Evolutionary conservation across 495 filamentous ascomycete genomes (phyloP), one percentile per base, ranked within the genome.

Genomic region (Pyrenula aspistea): DNA sequence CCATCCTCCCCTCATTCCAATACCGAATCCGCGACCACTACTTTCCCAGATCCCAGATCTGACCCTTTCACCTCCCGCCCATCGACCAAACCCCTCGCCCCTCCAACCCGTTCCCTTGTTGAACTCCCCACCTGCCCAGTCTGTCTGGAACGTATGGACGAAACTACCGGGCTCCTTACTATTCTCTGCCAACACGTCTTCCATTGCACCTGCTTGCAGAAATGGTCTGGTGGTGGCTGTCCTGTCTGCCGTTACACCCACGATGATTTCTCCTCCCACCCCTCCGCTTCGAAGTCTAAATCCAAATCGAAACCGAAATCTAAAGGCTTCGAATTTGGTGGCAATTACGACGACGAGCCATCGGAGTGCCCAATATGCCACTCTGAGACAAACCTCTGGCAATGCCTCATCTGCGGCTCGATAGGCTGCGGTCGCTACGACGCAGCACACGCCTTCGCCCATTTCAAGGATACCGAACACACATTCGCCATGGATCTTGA

Each of bases 161-260:
- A 98, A 62, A 96, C 91, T 3, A 91, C 89, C 0, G 93, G 93
- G 2, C 74, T 98, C 2, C 80, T 97, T 61, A 98, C 93, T 0
- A 97, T 97, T 36, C 83, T 92, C 59, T 98, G 93, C 68, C 94
- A 97, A 63, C 93, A 98, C 61, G 91, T 98, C 55, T 98, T 98
- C 67, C 93, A 98, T 71, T 98, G 93, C 68, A 89, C 87, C 3
- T 98, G 93, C 72, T 77, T 98, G 0, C 88, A 95, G 62, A 97
- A 95, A 64, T 98, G 93, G 93, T 87, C 86, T 64, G 93, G 92
- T 20, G 85, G 80, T 53, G 92, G 92, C 24, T 98, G 93, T 64
- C 93, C 93, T 0, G 89, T 98, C 12, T 98, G 93, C 63, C 85
- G 93, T 2, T 94, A 94, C 62, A 93, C 91, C 57, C 80, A 87